Evolutionary conservation across 208 protist species (phyloP).

Genomic region (Leishmania mexicana): DNA sequence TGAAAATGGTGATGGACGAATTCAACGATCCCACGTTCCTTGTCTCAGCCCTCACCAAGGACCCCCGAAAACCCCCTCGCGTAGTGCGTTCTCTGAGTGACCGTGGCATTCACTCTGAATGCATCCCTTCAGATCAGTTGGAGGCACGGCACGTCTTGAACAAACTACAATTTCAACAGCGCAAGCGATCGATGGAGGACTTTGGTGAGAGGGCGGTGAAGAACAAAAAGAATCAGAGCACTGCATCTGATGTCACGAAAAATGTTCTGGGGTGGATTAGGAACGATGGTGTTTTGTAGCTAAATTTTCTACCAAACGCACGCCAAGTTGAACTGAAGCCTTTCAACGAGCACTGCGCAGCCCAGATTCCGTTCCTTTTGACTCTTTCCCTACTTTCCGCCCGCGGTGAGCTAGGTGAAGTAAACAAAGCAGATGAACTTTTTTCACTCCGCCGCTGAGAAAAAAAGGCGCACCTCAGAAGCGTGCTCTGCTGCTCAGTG

Average conservation of each 20-base stretch:
- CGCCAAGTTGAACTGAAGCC: not conserved
- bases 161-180: constrained; percentile 80
- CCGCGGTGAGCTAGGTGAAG: not conserved
- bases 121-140: constrained; percentile 64
- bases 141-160: constrained; percentile 78
- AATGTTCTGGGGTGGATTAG: constrained; percentile 88
- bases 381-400: not conserved
- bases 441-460: too few species aligned
- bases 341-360: not conserved
- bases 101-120: constrained; percentile 69
- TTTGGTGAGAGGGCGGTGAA: constrained; percentile 60
- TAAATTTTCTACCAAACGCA: not conserved
- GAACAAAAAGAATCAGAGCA: constrained; percentile 68
- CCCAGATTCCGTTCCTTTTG: not conserved
- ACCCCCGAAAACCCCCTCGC: constrained; percentile 48
- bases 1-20: constrained; percentile 45
- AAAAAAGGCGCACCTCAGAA: not conserved
- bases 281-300: constrained; percentile 35
- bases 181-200: constrained; percentile 66
- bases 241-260: constrained; percentile 75
- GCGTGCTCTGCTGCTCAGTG: not conserved
- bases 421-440: not conserved
- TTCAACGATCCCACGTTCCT: constrained; percentile 50
- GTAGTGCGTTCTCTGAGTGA: constrained; percentile 52
- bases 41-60: constrained; percentile 50